Base-by-base conservation (phyloP, 352 stramenopile species). In the Globisporangium emineosum region DNA sequence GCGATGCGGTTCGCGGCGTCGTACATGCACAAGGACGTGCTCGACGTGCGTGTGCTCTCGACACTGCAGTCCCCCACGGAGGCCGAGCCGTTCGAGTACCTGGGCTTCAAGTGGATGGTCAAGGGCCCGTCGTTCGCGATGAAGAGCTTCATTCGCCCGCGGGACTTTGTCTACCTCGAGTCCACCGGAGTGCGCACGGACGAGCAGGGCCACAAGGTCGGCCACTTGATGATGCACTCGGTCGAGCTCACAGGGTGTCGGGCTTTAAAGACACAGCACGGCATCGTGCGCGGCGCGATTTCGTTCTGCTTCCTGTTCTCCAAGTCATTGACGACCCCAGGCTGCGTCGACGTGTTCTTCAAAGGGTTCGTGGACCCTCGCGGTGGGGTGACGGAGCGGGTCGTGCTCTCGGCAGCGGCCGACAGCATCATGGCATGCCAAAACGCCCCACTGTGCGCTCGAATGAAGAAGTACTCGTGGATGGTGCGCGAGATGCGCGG, bases 231-330 rank as follows among this genome's bases (percentile, higher is more conserved):
- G 25, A 60, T 76, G 60, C 73, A 81, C 64, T 78, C 73, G 40
- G 61, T 81, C 25, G 68, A 74, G 12, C 53, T 81, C 19, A 32
- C 63, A 15, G 47, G 42, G n/a, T 71, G 61, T 29, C 64, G 62
- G 0, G 57, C 67, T 1, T 30, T 79, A 5, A 63, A 52, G 9
- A 9, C 57, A 0, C 54, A 68, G 23, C 64, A 61, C n/a, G 62
- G 59, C 17, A 66, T 79, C 56, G 69, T 79, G 13, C 72, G 72
- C 7, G 72, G 64, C 32, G 60, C 63, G 50, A 59, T 79, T 5
- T 79, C 72, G 40, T 76, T 77, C 51, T 72, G 69, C 40, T 67
- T 71, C 43, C 45, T 79, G 10, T 79, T 79, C 32, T 67, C 66
- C 19, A 69, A 79, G 29, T 62, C 33, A n/a, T 15, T 30, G 23